phyloP scores from a whole-genome alignment of 176 grass and related monocot genomes.

The Carex scoparia region DNA sequence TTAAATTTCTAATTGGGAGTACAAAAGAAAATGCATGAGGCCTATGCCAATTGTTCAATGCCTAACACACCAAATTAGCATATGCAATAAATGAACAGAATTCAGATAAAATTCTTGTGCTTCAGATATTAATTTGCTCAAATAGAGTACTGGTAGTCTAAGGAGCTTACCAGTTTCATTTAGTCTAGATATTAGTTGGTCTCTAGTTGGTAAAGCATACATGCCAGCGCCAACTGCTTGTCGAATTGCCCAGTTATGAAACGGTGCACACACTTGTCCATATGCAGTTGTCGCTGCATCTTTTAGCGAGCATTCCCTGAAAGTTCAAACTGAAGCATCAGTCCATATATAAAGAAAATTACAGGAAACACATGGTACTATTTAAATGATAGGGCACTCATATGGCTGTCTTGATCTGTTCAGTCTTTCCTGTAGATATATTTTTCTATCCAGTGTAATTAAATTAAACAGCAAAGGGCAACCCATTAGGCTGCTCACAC shows the following conservation, averaged over 20 bases:
- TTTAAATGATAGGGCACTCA: neutral
- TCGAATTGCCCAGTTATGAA: slow-evolving; percentile 88
- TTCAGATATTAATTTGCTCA: neutral
- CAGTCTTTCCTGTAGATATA: neutral
- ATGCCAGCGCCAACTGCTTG: slow-evolving; percentile 88
- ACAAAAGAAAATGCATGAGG: neutral
- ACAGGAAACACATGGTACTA: neutral
- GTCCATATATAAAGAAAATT: neutral
- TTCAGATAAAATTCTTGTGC: neutral
- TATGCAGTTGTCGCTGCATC: slow-evolving; percentile 88
- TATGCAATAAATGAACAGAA: neutral
- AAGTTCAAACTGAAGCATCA: slow-evolving; percentile 23
- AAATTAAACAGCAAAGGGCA: neutral
- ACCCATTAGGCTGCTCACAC: neutral
- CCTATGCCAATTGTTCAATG: neutral
- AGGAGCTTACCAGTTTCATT: slow-evolving; percentile 72
- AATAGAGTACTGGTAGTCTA: neutral
- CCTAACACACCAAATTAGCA: neutral
- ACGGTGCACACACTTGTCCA: slow-evolving; percentile 88
- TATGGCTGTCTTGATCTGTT: neutral
- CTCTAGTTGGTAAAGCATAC: slow-evolving; percentile 85
- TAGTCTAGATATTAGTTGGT: slow-evolving; percentile 61
- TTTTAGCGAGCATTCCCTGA: slow-evolving; percentile 63
- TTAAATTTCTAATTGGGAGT: neutral
- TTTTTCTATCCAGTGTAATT: neutral